phyloP scores from a whole-genome alignment of 2,329 filamentous ascomycete genomes.

The Westerdykella ornata region DNA sequence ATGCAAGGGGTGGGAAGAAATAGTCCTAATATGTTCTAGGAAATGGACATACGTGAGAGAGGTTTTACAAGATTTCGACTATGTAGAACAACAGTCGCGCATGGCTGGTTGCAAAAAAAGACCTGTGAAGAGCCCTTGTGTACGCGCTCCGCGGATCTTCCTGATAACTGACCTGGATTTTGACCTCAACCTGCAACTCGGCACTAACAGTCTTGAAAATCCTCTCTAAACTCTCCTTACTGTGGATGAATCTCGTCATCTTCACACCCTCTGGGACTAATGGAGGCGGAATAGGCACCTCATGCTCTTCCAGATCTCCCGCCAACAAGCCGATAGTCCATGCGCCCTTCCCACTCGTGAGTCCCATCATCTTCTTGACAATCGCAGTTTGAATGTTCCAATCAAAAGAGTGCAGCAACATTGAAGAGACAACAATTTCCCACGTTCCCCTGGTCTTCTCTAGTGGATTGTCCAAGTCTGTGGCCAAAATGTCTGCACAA shows the following conservation, averaged over 20 bases:
- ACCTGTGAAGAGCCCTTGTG: not conserved
- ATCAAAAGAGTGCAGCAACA: not conserved
- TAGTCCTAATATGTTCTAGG: too few species aligned
- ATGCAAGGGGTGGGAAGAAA: too few species aligned
- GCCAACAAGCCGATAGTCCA: not conserved
- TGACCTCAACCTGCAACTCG: not conserved
- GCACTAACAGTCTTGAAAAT: not conserved
- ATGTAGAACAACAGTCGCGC: not conserved
- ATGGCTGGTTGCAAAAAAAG: not conserved
- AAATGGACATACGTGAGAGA: not conserved
- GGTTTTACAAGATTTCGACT: not conserved
- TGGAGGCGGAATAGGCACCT: not conserved
- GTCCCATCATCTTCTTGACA: not conserved
- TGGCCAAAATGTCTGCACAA: conserved; percentile 43
- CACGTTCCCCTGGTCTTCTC: not conserved
- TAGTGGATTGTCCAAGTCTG: conserved; percentile 11
- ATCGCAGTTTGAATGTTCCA: not conserved
- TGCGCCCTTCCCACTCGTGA: not conserved
- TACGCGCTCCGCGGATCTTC: not conserved
- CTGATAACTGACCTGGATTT: not conserved
- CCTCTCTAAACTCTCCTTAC: not conserved
- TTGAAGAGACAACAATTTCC: not conserved
- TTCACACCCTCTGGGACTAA: not conserved
- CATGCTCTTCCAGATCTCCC: not conserved
- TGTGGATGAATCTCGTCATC: not conserved